phyloP scores from a whole-genome alignment of 2,329 filamentous ascomycete genomes.

The Pleurostoma richardsiae region DNA sequence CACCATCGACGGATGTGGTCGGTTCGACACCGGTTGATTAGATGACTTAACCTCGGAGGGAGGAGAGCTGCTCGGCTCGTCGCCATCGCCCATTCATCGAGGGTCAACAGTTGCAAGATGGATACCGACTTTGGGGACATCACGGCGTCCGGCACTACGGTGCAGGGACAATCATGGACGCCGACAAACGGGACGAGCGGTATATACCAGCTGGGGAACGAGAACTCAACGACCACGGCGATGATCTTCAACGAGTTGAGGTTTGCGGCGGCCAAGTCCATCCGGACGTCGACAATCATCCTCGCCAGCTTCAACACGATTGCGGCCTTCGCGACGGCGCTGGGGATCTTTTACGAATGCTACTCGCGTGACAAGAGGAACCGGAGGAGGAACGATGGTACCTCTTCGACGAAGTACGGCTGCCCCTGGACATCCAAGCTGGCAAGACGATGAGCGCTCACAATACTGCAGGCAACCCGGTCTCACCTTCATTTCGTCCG shows the following conservation, averaged over 20 bases:
- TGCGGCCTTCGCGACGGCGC: slow-evolving; percentile 49
- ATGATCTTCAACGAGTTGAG: slow-evolving; percentile 44
- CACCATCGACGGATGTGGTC: slow-evolving; percentile 18
- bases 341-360: slow-evolving; percentile 52
- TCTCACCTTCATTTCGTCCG: slow-evolving; percentile 37
- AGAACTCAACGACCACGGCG: slow-evolving; percentile 35
- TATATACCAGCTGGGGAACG: slow-evolving; percentile 13
- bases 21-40: slow-evolving; percentile 22
- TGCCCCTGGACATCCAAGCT: too few species aligned
- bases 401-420: slow-evolving; percentile 36
- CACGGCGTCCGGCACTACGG: slow-evolving; percentile 14
- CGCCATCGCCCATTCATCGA: slow-evolving; percentile 20
- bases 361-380: slow-evolving; percentile 39
- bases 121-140: background rate
- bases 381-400: slow-evolving; percentile 29
- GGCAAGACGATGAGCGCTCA: too few species aligned
- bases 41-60: slow-evolving; percentile 4
- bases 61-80: slow-evolving; percentile 22
- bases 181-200: slow-evolving; percentile 8
- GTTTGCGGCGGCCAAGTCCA: slow-evolving; percentile 49
- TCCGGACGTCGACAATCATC: slow-evolving; percentile 57
- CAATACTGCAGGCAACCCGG: slow-evolving; percentile 23
- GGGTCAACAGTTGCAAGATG: slow-evolving; percentile 10
- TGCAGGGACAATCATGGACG: slow-evolving; percentile 17
- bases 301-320: slow-evolving; percentile 57